Evolutionary conservation across 306 rosid genomes (phyloP), one percentile per base, ranked within the genome.

Genomic region (Lupinus albus): DNA sequence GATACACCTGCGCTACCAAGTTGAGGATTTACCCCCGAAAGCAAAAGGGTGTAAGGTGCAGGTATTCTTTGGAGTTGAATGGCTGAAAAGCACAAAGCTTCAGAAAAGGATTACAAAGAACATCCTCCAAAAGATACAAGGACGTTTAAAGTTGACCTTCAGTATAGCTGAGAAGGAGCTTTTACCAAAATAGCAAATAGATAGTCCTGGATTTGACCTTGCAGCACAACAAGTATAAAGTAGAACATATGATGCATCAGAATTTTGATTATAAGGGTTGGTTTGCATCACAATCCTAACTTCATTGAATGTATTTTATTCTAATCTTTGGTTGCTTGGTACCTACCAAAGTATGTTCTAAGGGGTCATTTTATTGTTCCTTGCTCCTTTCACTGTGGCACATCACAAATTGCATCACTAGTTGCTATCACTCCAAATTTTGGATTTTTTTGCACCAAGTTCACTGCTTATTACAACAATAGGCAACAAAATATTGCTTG

Each of bases 51-150:
- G 99, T 59, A 84, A 55, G 47, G 79, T 90, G 56, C 78, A 62
- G 74, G 96, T 90, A 13, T 70, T 35, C 11, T 88, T 88, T 75
- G 99, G 97, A 74, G 64, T 94, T 49, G 96, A 87, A 50, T 94
- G 99, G 99, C 89, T 86, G 64, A 94, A 94, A 84, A 85, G 84
- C 85, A 76, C 97, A 21, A 86, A 69, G 86, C 81, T 82, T 70
- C 94, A 84, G 82, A 94, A 88, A 84, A 90, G 89, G 79, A 84
- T 88, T 61, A 83, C 97, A 13, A 90, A 90, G 79, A 90, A 90
- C 60, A 86, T 94, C 78, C 74, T 69, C 8, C 66, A 88, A 78
- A 83, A 86, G 68, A 76, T 82, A 13, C 83, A 60, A 25, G 85
- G 74, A 66, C 85, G 73, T 59, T 14, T 82, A 17, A 82, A 86